Evolutionary conservation across 768 basidiomycete genomes (phyloP).

Genomic region (Podaxis pistillaris): DNA sequence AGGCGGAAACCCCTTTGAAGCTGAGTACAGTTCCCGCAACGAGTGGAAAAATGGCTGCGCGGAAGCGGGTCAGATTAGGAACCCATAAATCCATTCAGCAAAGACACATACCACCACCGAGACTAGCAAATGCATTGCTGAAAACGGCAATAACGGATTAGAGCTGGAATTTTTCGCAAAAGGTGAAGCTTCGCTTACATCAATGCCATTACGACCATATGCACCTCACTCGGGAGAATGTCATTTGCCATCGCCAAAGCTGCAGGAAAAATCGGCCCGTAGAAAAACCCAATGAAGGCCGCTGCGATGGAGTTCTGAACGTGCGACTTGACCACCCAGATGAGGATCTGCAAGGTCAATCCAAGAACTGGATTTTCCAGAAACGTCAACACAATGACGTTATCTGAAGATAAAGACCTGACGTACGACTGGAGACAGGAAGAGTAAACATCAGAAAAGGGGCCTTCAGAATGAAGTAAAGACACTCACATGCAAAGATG

Average conservation of each 20-base stretch:
- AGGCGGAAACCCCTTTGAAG: conserved; percentile 33
- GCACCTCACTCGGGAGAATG: conserved; percentile 44
- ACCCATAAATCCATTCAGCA: neutral
- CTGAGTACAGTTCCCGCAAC: conserved; percentile 42
- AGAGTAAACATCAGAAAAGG: neutral
- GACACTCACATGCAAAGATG: conserved; percentile 41
- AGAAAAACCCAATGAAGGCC: conserved; percentile 44
- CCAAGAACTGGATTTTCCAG: conserved; percentile 32
- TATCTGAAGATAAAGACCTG: neutral
- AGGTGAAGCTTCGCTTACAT: conserved; percentile 35
- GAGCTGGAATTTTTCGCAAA: neutral
- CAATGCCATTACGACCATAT: conserved; percentile 53
- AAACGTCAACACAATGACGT: neutral
- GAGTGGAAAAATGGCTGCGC: conserved; percentile 49
- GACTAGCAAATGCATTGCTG: conserved; percentile 15
- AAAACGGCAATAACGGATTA: neutral
- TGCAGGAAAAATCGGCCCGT: conserved; percentile 51
- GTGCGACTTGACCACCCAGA: conserved; percentile 47
- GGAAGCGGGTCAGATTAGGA: neutral
- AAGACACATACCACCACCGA: conserved; percentile 17
- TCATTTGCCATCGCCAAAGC: conserved; percentile 44
- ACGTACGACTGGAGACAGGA: conserved; percentile 10
- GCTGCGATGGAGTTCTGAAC: conserved; percentile 46
- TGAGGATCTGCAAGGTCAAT: conserved; percentile 45
- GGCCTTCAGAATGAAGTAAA: neutral